Base-by-base conservation (phyloP, 805 yeast species). In the Yarrowia alimentaria region DNA sequence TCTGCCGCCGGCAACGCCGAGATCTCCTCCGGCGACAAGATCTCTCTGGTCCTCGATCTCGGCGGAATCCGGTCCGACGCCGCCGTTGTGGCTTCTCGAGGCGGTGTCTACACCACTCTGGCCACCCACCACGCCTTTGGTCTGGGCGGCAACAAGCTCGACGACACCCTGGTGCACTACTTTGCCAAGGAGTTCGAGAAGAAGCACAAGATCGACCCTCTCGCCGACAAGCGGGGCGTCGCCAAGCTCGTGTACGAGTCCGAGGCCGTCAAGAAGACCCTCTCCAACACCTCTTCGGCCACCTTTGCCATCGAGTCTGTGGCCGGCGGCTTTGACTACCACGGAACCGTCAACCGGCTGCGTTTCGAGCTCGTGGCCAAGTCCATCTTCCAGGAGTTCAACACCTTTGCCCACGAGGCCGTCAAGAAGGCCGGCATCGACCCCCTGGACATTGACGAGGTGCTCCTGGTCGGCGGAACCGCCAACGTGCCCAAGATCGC, bases 51-150 rank as follows among this genome's bases (percentile, higher is more conserved):
- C 59, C 94, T 95, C 51, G 99, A 93, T 69, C 86, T 93, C 62
- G 99, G 99, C 67, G 97, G 96, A 64, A 77, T 89, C 60, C 79
- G 98, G 71, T 83, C 95, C 32, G 98, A 93, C 65, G 96, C 90
- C 56, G 96, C 98, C 54, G 90, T 93, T 47, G 73, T 93, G 61
- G 81, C 97, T 31, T 85, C 83, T 50, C 82, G 97, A 74, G 96
- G 96, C 57, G 99, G 99, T 62, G 79, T 93, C 59, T 76, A 86
- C 71, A 91, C 99, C 52, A 74, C 88, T 38, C 75, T 93, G 60
- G 83, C 95, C 54, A 87, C 96, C 58, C 79, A 80, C 54, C 95
- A 89, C 64, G 85, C 86, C 66, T 74, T 73, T 60, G 80, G 78
- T 51, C 77, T 93, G 55, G 98, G 98, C 64, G 99, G 99, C 67